Percentiles rank a stretch among this genome's conserved stretches.
Evolutionary conservation across 768 basidiomycete genomes (phyloP).

Genomic region (Tricholoma sp.): DNA sequence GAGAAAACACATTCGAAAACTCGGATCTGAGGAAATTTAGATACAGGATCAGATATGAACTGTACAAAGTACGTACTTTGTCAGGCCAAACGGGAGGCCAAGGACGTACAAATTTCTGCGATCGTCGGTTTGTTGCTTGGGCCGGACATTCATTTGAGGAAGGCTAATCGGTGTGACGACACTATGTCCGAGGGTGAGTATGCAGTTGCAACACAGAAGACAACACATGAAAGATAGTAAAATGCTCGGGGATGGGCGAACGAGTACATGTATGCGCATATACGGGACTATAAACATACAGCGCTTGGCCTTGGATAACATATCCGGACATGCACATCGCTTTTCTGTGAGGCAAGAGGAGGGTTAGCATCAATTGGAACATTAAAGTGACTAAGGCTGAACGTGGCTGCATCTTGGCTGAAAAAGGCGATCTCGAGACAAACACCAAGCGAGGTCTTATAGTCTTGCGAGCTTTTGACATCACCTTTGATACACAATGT

Average conservation of each 20-base stretch:
- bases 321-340: constrained; percentile 65
- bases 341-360: constrained; percentile 38
- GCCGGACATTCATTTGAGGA: constrained; percentile 18
- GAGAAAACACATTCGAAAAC: constrained; percentile 56
- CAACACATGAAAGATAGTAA: constrained; percentile 9
- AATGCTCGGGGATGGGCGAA: background rate
- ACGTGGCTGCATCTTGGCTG: constrained; percentile 48
- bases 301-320: constrained; percentile 43
- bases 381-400: constrained; percentile 23
- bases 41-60: background rate
- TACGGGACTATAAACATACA: constrained; percentile 37
- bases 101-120: constrained; percentile 84
- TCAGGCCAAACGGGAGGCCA: constrained; percentile 75
- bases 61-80: constrained; percentile 45
- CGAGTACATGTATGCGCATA: constrained; percentile 16
- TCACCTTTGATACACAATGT: constrained; percentile 34
- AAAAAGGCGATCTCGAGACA: constrained; percentile 50
- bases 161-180: constrained; percentile 30
- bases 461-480: constrained; percentile 41
- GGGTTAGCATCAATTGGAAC: background rate
- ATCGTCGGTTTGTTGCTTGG: constrained; percentile 33
- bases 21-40: constrained; percentile 35
- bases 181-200: constrained; percentile 21
- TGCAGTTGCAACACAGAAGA: background rate
- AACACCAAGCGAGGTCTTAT: constrained; percentile 31